phyloP scores from a whole-genome alignment of 2,329 filamentous ascomycete genomes.

The Xylogone sp. region DNA sequence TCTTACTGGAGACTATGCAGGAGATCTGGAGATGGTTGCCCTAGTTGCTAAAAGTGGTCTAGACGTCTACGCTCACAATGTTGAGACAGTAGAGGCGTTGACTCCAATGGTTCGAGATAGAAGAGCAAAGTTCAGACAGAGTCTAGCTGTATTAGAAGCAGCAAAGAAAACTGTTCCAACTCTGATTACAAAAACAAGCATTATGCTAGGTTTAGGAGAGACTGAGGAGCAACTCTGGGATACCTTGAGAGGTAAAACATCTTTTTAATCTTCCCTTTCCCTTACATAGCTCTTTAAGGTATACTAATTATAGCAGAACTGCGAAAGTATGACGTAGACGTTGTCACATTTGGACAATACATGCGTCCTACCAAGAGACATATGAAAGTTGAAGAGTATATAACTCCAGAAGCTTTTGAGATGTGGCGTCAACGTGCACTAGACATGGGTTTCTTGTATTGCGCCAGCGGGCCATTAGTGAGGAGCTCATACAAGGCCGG shows the following conservation, averaged over 20 bases:
- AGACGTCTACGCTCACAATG: constrained; percentile 95
- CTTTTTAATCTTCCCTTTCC: neutral
- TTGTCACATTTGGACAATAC: constrained; percentile 99
- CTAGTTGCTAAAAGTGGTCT: constrained; percentile 83
- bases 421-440: constrained; percentile 85
- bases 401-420: constrained; percentile 89
- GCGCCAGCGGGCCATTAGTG: constrained; percentile 87
- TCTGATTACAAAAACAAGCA: constrained; percentile 96
- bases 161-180: constrained; percentile 72
- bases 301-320: constrained; percentile 54
- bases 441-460: constrained; percentile 96
- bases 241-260: constrained; percentile 60
- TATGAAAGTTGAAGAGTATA: constrained; percentile 93
- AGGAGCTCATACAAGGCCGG: constrained; percentile 96
- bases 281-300: neutral
- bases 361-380: constrained; percentile 98
- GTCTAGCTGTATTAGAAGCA: constrained; percentile 71
- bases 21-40: constrained; percentile 81
- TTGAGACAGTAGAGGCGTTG: constrained; percentile 89
- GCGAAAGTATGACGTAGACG: constrained; percentile 76
- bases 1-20: constrained; percentile 81
- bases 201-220: constrained; percentile 95
- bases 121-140: constrained; percentile 84
- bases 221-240: constrained; percentile 82
- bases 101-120: constrained; percentile 89